phyloP scores from a whole-genome alignment of 148 eudicot species.

The Oxyria digyna region DNA sequence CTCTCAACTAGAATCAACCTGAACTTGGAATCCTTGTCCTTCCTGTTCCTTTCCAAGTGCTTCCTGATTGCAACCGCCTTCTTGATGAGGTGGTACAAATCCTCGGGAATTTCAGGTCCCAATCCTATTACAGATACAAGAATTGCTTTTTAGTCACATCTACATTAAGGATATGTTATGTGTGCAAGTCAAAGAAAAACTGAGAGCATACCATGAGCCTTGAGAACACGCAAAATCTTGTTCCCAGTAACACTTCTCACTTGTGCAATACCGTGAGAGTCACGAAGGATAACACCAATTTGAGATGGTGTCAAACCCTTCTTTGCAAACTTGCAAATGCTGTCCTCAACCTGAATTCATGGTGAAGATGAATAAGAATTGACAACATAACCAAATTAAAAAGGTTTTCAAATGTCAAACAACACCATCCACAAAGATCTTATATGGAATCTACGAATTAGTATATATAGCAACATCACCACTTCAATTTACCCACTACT shows the following conservation, averaged over 20 bases:
- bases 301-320: constrained; percentile 17
- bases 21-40: constrained; percentile 33
- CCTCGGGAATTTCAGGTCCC: constrained; percentile 36
- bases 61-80: constrained; percentile 32
- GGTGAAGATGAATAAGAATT: too few relatives aligned
- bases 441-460: too few relatives aligned
- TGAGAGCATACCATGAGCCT: constrained; percentile 24
- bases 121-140: constrained; percentile 10
- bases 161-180: too few relatives aligned
- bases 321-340: constrained; percentile 14
- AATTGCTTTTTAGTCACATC: too few relatives aligned
- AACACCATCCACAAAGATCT: too few relatives aligned
- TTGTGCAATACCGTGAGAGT: constrained; percentile 16
- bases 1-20: constrained; percentile 32
- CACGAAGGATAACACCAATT: constrained; percentile 14
- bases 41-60: constrained; percentile 35
- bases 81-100: constrained; percentile 31
- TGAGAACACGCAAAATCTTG: constrained; percentile 23
- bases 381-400: too few relatives aligned
- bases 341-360: constrained; percentile 17
- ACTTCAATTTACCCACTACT: too few relatives aligned
- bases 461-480: too few relatives aligned
- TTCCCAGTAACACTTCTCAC: constrained; percentile 12
- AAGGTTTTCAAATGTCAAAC: too few relatives aligned
- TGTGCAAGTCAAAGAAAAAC: not conserved